phyloP scores from a whole-genome alignment of 345 rosid genomes.

The Cochlearia excelsa region DNA sequence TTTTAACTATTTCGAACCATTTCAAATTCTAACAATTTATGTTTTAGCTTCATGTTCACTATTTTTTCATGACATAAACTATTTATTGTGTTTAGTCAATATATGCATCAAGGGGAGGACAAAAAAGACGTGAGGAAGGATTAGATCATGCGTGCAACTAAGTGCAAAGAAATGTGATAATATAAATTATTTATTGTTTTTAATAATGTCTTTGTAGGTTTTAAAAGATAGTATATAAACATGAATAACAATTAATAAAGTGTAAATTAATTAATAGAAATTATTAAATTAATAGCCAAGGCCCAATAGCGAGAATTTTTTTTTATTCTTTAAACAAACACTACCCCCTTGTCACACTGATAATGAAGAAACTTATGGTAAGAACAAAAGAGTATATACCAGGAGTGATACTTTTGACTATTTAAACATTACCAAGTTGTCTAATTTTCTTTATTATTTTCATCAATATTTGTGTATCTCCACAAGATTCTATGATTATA shows the following conservation, averaged over 20 bases:
- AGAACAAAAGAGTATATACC: constrained; percentile 40
- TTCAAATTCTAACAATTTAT: too few species aligned
- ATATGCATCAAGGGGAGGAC: constrained; percentile 7
- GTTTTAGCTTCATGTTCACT: too few species aligned
- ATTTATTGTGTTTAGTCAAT: background rate
- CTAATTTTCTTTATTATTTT: constrained; percentile 29
- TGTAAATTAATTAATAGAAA: too few species aligned
- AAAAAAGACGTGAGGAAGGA: constrained; percentile 35
- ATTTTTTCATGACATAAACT: too few species aligned
- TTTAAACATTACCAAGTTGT: constrained; percentile 29
- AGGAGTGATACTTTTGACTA: constrained; percentile 29
- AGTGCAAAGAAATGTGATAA: background rate
- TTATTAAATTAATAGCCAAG: background rate
- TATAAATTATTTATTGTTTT: background rate
- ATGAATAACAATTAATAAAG: background rate
- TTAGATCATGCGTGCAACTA: constrained; percentile 36
- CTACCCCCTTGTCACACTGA: constrained; percentile 31
- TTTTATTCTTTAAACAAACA: constrained; percentile 16
- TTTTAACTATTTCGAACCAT: too few species aligned
- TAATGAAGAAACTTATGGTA: constrained; percentile 14
- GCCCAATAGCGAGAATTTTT: background rate
- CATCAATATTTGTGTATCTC: background rate
- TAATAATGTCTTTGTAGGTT: constrained; percentile 28
- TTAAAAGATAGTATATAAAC: background rate
- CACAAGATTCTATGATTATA: constrained; percentile 29